Evolutionary conservation across 768 basidiomycete genomes (phyloP).

Genomic region (Lactarius hengduanensis): DNA sequence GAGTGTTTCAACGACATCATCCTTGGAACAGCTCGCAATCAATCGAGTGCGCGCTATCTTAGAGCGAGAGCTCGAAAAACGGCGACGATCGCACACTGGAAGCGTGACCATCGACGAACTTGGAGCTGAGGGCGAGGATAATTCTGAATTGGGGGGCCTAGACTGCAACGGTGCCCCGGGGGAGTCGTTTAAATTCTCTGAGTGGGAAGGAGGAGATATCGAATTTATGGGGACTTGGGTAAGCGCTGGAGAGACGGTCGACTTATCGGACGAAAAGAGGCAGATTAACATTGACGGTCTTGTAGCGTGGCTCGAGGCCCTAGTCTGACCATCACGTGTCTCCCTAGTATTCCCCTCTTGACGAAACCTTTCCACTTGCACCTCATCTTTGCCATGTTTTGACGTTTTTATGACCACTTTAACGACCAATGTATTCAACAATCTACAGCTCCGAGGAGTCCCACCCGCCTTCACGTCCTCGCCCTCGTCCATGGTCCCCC

Average conservation of each 20-base stretch:
- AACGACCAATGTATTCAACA: constrained; percentile 41
- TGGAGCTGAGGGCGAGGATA: constrained; percentile 57
- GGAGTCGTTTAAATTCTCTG: constrained; percentile 65
- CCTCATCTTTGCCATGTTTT: background rate
- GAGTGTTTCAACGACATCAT: constrained; percentile 39
- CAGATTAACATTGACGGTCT: constrained; percentile 16
- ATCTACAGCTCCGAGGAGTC: constrained; percentile 48
- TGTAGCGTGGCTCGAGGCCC: constrained; percentile 17
- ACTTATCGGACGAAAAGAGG: constrained; percentile 38
- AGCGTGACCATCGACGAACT: constrained; percentile 72
- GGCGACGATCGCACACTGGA: constrained; percentile 58
- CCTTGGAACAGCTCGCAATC: constrained; percentile 51
- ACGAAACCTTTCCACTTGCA: background rate
- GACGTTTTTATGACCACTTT: constrained; percentile 14
- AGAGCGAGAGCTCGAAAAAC: constrained; percentile 82
- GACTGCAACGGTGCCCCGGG: constrained; percentile 59
- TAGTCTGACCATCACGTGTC: constrained; percentile 7
- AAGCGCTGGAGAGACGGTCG: constrained; percentile 34
- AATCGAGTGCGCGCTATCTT: constrained; percentile 73
- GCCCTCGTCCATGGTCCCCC: constrained; percentile 62
- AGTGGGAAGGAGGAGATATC: constrained; percentile 86
- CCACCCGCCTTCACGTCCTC: constrained; percentile 52
- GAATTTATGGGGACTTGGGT: constrained; percentile 62
- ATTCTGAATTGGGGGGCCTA: constrained; percentile 66
- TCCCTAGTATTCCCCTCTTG: background rate